These are phyloP conservation scores for Linderniella brevidens DNA, from an alignment of 257 asterid genomes.

Conservation along the genomic window DNA sequence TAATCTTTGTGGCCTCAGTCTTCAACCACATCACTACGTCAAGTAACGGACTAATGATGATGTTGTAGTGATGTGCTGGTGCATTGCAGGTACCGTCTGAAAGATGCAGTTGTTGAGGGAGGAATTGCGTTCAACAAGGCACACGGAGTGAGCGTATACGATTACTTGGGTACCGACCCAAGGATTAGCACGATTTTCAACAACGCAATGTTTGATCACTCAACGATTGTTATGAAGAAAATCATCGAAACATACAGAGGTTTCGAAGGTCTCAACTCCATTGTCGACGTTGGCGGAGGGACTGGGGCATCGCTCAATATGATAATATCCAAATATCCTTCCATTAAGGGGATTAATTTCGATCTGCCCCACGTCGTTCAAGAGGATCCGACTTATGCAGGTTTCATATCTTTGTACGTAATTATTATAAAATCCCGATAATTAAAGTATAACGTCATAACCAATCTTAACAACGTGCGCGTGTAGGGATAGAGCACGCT, in stretches of 20 bases:
- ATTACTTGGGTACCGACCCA: conserved; percentile 12
- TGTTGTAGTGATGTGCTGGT: too few relatives aligned
- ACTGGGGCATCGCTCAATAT: conserved; percentile 18
- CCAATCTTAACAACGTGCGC: too few relatives aligned
- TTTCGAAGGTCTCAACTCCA: conserved; percentile 15
- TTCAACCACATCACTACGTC: too few relatives aligned
- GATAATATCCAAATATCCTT: conserved; percentile 20
- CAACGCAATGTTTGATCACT: conserved; percentile 18
- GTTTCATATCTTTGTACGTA: too few relatives aligned
- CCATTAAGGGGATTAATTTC: conserved; percentile 25
- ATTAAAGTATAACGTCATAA: too few relatives aligned
- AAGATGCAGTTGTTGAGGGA: conserved; percentile 33
- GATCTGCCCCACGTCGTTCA: conserved; percentile 26
- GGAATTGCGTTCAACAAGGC: conserved; percentile 24
- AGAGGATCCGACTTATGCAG: conserved; percentile 16
- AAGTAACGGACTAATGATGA: too few relatives aligned
- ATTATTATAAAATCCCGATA: too few relatives aligned
- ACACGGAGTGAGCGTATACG: conserved; percentile 22
- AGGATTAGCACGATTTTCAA: conserved; percentile 15
- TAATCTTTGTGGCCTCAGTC: too few relatives aligned
- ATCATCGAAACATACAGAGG: conserved; percentile 22
- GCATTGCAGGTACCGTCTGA: conserved; percentile 17
- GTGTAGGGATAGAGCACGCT: conserved; percentile 24
- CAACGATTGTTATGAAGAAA: conserved; percentile 14
- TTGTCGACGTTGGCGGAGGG: conserved; percentile 50